These are phyloP conservation scores for Chlamydomonas sp. DNA, from an alignment of 139 green algal species.

Conservation along the genomic window DNA sequence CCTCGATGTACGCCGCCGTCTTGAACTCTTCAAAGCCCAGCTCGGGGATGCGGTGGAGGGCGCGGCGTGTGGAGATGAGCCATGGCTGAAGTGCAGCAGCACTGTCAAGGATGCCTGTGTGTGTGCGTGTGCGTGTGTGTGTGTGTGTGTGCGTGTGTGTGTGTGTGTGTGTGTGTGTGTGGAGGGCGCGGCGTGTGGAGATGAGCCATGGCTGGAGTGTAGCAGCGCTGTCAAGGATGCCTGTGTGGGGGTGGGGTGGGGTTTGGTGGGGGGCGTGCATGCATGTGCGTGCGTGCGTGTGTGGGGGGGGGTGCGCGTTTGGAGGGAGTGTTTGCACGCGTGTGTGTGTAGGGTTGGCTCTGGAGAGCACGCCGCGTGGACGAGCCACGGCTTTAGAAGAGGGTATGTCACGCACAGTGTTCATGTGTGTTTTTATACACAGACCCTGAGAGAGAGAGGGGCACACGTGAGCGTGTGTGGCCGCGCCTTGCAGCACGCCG, in stretches of 20 bases:
- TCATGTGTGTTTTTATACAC: neutral
- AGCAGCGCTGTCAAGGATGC: too few species aligned
- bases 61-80: conserved; percentile 19
- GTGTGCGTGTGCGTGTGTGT: neutral
- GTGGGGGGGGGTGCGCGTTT: conserved; percentile 44
- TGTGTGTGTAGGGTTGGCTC: neutral
- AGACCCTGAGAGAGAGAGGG: neutral
- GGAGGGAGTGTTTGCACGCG: too few species aligned
- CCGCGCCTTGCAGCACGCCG: too few species aligned
- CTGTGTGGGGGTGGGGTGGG: neutral
- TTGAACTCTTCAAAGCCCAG: conserved; percentile 58
- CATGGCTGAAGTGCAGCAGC: conserved; percentile 23
- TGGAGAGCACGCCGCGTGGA: conserved; percentile 11
- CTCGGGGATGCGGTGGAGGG: conserved; percentile 63
- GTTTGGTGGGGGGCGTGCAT: neutral
- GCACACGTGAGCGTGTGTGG: neutral
- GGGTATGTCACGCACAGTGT: too few species aligned
- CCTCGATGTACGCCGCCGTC: conserved; percentile 53
- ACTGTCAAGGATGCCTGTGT: neutral
- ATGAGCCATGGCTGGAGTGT: conserved; percentile 28
- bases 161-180: conserved; percentile 21
- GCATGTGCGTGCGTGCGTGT: neutral
- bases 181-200: conserved; percentile 31
- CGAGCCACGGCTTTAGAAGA: conserved; percentile 22
- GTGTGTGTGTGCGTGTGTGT: neutral